These are phyloP conservation scores for Hamamelis virginiana DNA, from an alignment of 164 flowering plant species.

Conservation along the genomic window DNA sequence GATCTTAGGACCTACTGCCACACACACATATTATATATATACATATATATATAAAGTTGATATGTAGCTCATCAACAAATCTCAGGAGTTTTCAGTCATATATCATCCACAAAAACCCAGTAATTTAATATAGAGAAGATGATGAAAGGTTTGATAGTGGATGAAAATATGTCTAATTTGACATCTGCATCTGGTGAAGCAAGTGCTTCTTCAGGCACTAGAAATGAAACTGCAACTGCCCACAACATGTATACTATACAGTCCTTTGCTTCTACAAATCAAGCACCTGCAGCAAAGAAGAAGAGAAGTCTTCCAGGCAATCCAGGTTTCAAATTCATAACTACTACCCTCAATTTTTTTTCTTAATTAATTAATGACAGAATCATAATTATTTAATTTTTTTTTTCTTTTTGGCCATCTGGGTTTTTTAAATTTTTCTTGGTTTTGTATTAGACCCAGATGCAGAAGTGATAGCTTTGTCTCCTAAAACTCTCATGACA, in stretches of 20 bases:
- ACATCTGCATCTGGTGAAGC: constrained; percentile 36
- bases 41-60: too few species aligned
- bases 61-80: not conserved
- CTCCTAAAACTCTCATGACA: constrained; percentile 24
- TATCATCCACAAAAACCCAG: not conserved
- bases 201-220: constrained; percentile 25
- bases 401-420: not conserved
- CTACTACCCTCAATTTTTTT: not conserved
- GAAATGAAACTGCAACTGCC: constrained; percentile 14
- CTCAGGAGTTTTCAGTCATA: not conserved
- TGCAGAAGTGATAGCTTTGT: constrained; percentile 32
- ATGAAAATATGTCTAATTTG: constrained; percentile 35
- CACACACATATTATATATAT: not conserved
- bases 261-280: constrained; percentile 16
- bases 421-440: not conserved
- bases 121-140: constrained; percentile 10
- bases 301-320: constrained; percentile 41
- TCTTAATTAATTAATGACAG: not conserved
- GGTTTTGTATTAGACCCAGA: constrained; percentile 24
- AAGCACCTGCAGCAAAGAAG: constrained; percentile 28
- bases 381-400: not conserved
- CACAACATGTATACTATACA: constrained; percentile 11
- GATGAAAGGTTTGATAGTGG: constrained; percentile 24
- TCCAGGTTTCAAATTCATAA: constrained; percentile 23
- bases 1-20: constrained; percentile 7